Evolutionary conservation across 2,329 filamentous ascomycete genomes (phyloP), one percentile per base, ranked within the genome.

Genomic region (Sporothrix globosa): DNA sequence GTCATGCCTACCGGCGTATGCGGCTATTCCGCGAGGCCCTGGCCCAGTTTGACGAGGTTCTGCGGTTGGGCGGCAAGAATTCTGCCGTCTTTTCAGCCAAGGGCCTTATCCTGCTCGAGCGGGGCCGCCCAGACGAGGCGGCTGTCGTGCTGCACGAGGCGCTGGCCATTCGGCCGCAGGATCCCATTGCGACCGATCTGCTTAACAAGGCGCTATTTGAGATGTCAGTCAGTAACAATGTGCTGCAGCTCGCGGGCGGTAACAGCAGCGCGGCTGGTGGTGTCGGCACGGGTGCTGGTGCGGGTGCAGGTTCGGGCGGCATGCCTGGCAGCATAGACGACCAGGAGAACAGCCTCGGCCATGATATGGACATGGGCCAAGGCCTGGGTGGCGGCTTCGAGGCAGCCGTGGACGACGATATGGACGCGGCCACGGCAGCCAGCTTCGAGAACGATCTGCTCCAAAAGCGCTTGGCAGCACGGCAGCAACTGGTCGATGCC

Each of bases 101-200:
- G 76, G 95, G 92, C 0, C 83, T 98, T 19, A 91, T 97, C 14
- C 84, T 95, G 69, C 86, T 98, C 74, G 93, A 97, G 76, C 84
- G 93, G 74, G 88, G 88, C 19, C 85, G 88, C 67, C 87, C 88
- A 0, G 91, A 91, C 75, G 91, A 96, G 60, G 95, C 95, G 0
- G 90, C 96, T 4, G 85, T 90, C 11, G 89, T 92, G 2, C 83
- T 98, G 34, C 96, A 98, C 75, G 92, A 97, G 79, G 92, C 92
- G 1, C 84, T 96, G 19, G 91, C 92, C 0, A 88, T 95, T 27
- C 86, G 87, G 46, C 91, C 92, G 0, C 92, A 96, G 79, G 92
- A 96, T 76, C 88, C 91, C 5, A 90, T 94, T 74, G 91, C 92
- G 2, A 93, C 91, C 0, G 92, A 96, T 77, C 81, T 96, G 66